Evolutionary conservation across 208 protist genomes (phyloP), one percentile per base, ranked within the genome.

Genomic region (Balamuthia mandrillaris): DNA sequence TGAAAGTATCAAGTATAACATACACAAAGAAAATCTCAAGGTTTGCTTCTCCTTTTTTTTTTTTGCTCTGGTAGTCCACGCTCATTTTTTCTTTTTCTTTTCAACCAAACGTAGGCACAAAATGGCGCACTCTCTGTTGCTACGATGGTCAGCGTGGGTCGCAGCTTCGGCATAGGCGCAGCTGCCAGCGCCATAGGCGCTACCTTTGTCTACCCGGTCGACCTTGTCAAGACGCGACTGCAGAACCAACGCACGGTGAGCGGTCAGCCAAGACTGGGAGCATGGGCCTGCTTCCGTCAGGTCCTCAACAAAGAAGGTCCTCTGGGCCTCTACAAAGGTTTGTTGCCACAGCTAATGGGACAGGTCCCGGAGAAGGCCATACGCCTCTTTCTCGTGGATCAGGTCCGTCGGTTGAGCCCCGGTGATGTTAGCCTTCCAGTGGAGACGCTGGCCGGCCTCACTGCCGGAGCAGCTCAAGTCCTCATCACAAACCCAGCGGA

Each of bases 361-460:
- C 90, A 93, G 3, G 84, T 89, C 0, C 91, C 91, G 16, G 91
- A 94, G 56, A 94, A 94, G 44, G 91, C 91, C 5, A 94, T 94
- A 29, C 93, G 93, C 63, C 81, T 94, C n/a, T n/a, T n/a, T n/a
- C n/a, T n/a, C n/a, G n/a, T n/a, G n/a, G n/a, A n/a, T n/a, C n/a
- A n/a, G n/a, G n/a, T n/a, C n/a, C n/a, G n/a, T n/a, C n/a, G n/a
- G n/a, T n/a, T n/a, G n/a, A n/a, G n/a, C n/a, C n/a, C n/a, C n/a
- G n/a, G n/a, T n/a, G 72, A 91, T 18, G 86, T 92, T 21, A 90
- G 87, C 45, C 88, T 93, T 24, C 88, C 90, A 60, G 44, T 92
- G 0, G 91, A 93, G 63, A 61, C 92, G 0, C 65, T 93, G 7
- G 90, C 90, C 3, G 91, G 91, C 61, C 82, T 42, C 31, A 84